Evolutionary conservation across 2,329 filamentous ascomycete species (phyloP).

Genomic region (Phialemonium atrogriseum): DNA sequence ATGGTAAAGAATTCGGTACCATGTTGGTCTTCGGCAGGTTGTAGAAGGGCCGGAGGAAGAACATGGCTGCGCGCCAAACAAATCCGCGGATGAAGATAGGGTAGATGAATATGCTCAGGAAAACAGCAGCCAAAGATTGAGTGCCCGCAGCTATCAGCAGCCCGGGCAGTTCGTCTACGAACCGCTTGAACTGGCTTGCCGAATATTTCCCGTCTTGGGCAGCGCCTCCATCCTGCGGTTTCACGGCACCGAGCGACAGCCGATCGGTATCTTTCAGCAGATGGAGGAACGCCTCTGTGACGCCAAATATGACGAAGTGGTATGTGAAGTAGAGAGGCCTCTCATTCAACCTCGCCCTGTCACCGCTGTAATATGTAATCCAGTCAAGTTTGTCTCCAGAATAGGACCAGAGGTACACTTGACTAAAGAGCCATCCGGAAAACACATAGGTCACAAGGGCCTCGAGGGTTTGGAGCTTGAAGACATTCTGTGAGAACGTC

Average conservation of each 20-base stretch:
- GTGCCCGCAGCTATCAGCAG: constrained; percentile 29
- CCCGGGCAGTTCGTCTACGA: constrained; percentile 29
- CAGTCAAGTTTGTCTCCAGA: constrained; percentile 54
- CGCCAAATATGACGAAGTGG: constrained; percentile 59
- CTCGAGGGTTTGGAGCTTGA: constrained; percentile 54
- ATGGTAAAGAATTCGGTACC: constrained; percentile 49
- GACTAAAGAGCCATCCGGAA: constrained; percentile 72
- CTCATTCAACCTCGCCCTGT: constrained; percentile 76
- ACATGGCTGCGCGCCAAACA: constrained; percentile 63
- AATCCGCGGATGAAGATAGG: constrained; percentile 50
- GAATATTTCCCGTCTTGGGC: constrained; percentile 12
- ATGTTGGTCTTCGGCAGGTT: constrained; percentile 66
- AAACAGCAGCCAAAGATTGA: constrained; percentile 29
- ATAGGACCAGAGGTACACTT: constrained; percentile 70
- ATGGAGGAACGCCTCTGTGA: constrained; percentile 62
- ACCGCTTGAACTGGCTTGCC: constrained; percentile 23
- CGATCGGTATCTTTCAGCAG: constrained; percentile 67
- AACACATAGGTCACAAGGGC: constrained; percentile 69
- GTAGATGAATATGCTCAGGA: constrained; percentile 51
- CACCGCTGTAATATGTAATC: constrained; percentile 63
- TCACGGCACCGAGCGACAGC: constrained; percentile 39
- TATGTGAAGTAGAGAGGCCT: constrained; percentile 71
- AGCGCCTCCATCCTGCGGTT: constrained; percentile 12
- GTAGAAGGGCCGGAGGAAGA: constrained; percentile 64
- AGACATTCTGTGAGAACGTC: constrained; percentile 50